Conservation (phyloP, 2,329 filamentous ascomycete genomes). For the Colletotrichum gloeosporioides region DNA sequence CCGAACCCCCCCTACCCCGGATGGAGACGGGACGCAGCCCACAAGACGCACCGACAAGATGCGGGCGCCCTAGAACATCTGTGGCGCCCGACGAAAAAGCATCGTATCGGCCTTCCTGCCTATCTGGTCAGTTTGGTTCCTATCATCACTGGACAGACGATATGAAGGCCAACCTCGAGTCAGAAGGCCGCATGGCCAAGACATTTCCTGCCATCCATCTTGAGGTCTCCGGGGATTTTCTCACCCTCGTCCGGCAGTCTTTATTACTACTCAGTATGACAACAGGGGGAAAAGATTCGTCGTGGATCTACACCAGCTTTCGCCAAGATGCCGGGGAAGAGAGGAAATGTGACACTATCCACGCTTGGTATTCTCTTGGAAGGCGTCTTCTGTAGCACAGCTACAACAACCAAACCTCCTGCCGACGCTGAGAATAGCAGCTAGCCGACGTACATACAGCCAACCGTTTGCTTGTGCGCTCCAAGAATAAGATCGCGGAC, state of each 20-base stretch:
- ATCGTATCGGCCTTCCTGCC: not conserved
- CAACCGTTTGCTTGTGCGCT: not conserved
- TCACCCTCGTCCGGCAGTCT: conserved; percentile 1
- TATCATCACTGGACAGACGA: not conserved
- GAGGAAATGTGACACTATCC: not conserved
- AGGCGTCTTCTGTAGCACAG: not conserved
- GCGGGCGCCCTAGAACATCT: not conserved
- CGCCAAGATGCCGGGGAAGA: conserved; percentile 2
- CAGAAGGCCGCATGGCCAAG: conserved; percentile 17
- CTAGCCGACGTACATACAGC: not conserved
- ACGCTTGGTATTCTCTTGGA: conserved; percentile 3
- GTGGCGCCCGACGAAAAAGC: not conserved
- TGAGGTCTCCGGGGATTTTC: not conserved
- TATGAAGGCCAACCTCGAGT: not conserved
- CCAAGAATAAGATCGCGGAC: not conserved
- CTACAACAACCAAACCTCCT: not conserved
- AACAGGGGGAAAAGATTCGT: not conserved
- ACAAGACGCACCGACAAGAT: not conserved
- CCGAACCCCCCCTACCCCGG: not conserved
- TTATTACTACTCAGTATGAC: not conserved
- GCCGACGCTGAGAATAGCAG: not conserved
- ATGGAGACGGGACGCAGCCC: conserved; percentile 1
- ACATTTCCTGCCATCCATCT: not conserved
- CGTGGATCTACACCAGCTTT: not conserved
- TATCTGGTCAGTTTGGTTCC: not conserved